Conservation (phyloP, 2,329 filamentous ascomycete genomes). For the Colletotrichum neosansevieriae region DNA sequence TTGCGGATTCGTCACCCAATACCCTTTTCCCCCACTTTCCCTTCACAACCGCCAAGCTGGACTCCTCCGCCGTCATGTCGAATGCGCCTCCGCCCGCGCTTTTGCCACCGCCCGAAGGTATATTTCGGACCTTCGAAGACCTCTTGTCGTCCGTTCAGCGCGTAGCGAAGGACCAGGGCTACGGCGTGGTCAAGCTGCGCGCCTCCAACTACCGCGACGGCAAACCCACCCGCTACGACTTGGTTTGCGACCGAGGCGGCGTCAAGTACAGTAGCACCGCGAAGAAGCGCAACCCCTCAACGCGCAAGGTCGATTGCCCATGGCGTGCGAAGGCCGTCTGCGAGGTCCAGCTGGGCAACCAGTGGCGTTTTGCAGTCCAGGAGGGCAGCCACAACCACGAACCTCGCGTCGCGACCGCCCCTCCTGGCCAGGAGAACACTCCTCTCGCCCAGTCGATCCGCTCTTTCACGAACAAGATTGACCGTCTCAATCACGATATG, state of each 20-base stretch:
- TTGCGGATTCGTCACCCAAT: conserved; percentile 31
- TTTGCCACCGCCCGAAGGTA: conserved; percentile 69
- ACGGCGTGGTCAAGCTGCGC: conserved; percentile 72
- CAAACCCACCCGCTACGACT: conserved; percentile 72
- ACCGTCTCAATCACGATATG: conserved; percentile 69
- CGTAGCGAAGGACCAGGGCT: conserved; percentile 72
- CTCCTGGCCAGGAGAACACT: conserved; percentile 68
- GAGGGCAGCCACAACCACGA: conserved; percentile 73
- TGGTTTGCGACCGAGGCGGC: conserved; percentile 72
- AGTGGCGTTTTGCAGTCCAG: conserved; percentile 74
- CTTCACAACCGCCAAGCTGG: conserved; percentile 44
- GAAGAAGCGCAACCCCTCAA: conserved; percentile 73
- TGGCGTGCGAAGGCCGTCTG: conserved; percentile 74
- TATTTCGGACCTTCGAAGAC: conserved; percentile 71
- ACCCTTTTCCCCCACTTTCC: conserved; percentile 42
- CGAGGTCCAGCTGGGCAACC: conserved; percentile 71
- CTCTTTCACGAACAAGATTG: conserved; percentile 70
- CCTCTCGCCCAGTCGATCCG: conserved; percentile 69
- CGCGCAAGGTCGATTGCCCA: conserved; percentile 73
- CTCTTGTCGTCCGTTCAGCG: conserved; percentile 69
- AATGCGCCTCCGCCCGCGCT: conserved; percentile 62
- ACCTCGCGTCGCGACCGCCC: conserved; percentile 65
- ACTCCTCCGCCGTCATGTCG: conserved; percentile 54
- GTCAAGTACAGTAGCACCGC: conserved; percentile 75
- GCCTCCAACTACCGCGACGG: conserved; percentile 74